A percentile compares a stretch with the other conserved stretches of the same genome.
phyloP scores from a whole-genome alignment of 495 filamentous ascomycete genomes.

The Trypethelium eluteriae region DNA sequence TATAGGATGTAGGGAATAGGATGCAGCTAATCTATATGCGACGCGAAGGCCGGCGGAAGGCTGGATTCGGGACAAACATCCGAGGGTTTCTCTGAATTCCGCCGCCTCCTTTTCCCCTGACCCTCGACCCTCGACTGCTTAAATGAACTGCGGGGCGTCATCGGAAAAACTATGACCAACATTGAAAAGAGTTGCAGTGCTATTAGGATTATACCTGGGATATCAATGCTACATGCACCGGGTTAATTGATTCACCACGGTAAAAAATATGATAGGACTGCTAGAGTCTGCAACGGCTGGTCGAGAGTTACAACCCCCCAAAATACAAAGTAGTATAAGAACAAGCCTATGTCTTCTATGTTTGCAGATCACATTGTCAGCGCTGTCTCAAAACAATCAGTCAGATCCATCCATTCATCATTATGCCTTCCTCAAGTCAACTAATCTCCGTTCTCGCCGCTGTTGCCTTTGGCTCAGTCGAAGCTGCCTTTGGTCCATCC shows the following conservation, averaged over 20 bases:
- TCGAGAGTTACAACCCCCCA: not conserved
- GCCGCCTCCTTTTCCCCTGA: no score
- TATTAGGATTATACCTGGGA: not conserved
- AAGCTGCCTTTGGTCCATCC: conserved; percentile 1
- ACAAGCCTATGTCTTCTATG: not conserved
- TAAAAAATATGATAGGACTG: not conserved
- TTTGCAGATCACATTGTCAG: not conserved
- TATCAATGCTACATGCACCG: not conserved
- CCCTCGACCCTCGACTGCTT: not conserved
- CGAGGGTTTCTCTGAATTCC: no score
- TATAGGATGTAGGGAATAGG: no score
- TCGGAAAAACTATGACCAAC: not conserved
- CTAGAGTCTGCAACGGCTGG: not conserved
- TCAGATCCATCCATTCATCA: not conserved
- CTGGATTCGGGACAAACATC: no score
- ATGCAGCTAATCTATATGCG: no score
- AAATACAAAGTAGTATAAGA: not conserved
- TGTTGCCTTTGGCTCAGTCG: not conserved
- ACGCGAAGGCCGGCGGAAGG: no score
- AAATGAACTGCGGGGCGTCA: not conserved
- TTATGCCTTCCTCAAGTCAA: not conserved
- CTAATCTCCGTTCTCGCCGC: not conserved
- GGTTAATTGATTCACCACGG: not conserved
- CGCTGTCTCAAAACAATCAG: not conserved
- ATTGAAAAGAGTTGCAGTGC: not conserved